Evolutionary conservation across 228 moss, liverwort and hornwort species (phyloP).

Genomic region (Sphagnum fallax): DNA sequence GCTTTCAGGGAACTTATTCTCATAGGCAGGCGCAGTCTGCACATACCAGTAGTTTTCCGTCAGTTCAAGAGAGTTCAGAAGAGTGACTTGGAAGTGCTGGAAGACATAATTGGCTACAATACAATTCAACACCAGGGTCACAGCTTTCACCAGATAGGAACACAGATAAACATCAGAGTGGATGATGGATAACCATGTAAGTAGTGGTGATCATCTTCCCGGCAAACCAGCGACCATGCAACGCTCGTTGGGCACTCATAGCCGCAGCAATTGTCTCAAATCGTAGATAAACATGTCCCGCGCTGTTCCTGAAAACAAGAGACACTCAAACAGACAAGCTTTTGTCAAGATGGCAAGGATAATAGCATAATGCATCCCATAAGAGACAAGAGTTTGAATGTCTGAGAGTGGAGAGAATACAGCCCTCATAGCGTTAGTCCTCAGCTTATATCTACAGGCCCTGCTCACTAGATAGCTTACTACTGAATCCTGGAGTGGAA

Average conservation of each 20-base stretch:
- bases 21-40: constrained; percentile 70
- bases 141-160: background rate
- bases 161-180: background rate
- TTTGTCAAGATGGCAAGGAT: constrained; percentile 11
- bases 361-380: background rate
- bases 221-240: constrained; percentile 98
- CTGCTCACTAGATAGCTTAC: constrained; percentile 21
- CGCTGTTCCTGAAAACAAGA: constrained; percentile 76
- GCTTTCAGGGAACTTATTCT: constrained; percentile 94
- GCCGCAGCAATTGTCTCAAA: constrained; percentile 77
- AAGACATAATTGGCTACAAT: background rate
- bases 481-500: constrained; percentile 17
- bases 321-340: constrained; percentile 29
- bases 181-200: constrained; percentile 58
- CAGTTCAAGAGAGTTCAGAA: background rate
- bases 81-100: background rate
- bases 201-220: constrained; percentile 99
- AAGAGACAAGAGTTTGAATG: background rate
- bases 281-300: constrained; percentile 91
- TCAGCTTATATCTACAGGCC: constrained; percentile 3
- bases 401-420: background rate
- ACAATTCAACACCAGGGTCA: background rate
- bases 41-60: background rate
- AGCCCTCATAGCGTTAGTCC: background rate
- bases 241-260: constrained; percentile 82